Evolutionary conservation across 192 early-diverging fungal species (phyloP).

Genomic region (Coemansia sp.): DNA sequence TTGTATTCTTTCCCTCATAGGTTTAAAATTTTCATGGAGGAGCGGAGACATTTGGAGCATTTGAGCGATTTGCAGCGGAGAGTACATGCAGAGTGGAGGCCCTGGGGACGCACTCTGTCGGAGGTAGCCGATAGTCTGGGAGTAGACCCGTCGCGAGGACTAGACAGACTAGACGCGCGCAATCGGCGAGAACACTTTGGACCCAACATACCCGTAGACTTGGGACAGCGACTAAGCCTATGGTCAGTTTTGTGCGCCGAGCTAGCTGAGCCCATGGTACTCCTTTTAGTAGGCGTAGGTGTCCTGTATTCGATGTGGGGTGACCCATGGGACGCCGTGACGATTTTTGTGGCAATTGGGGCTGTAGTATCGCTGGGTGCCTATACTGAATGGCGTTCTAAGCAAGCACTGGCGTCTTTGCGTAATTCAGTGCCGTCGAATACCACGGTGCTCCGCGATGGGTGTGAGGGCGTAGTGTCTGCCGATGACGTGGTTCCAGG

Average conservation of each 20-base stretch:
- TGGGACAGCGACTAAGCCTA: conserved; percentile 18
- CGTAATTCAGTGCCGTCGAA: conserved; percentile 40
- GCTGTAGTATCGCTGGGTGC: conserved; percentile 25
- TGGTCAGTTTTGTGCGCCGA: conserved; percentile 19
- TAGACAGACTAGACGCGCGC: conserved; percentile 28
- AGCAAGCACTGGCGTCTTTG: conserved; percentile 26
- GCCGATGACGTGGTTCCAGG: conserved; percentile 50
- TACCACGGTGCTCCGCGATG: conserved; percentile 38
- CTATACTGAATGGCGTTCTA: conserved; percentile 38
- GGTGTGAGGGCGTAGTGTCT: conserved; percentile 30
- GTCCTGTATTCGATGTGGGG: conserved; percentile 49
- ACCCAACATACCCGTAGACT: conserved; percentile 37
- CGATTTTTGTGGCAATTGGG: conserved; percentile 27
- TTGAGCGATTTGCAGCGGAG: conserved; percentile 27
- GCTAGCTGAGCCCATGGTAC: conserved; percentile 33
- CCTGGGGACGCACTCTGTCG: conserved; percentile 36
- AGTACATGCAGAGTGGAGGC: conserved; percentile 32
- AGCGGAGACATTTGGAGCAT: conserved; percentile 30
- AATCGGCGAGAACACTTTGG: conserved; percentile 30
- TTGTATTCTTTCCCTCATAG: neutral
- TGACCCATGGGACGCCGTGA: conserved; percentile 31
- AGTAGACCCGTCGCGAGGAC: conserved; percentile 42
- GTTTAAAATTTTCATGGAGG: conserved; percentile 19
- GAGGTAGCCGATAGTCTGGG: conserved; percentile 38
- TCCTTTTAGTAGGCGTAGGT: conserved; percentile 34